Conservation (phyloP, 1,139 yeast genomes). For the Candida albicans region DNA sequence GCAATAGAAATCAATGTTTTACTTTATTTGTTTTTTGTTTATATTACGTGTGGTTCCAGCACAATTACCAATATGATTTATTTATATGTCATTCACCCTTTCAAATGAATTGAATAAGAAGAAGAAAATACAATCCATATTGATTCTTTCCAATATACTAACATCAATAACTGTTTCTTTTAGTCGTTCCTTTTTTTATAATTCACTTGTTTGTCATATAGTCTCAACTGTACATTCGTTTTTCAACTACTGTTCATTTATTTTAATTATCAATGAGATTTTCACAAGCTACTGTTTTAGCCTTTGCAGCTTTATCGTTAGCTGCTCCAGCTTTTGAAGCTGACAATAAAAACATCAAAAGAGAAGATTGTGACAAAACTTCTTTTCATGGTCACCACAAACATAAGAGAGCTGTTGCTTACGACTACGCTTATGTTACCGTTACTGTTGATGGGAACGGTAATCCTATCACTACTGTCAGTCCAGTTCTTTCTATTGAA, state of each 20-base stretch:
- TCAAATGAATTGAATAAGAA: background rate
- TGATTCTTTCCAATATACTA: background rate
- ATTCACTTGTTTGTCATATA: background rate
- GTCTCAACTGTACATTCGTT: background rate
- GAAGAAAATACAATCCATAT: background rate
- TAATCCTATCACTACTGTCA: conserved; percentile 21
- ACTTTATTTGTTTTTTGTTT: too few species aligned
- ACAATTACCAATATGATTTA: too few species aligned
- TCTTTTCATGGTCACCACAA: conserved; percentile 42
- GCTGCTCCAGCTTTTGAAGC: conserved; percentile 48
- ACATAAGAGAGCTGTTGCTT: conserved; percentile 43
- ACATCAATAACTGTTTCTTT: background rate
- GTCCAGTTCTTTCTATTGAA: conserved; percentile 14
- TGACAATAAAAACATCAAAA: conserved; percentile 25
- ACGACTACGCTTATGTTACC: conserved; percentile 43
- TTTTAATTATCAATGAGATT: conserved; percentile 27
- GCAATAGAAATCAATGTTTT: too few species aligned
- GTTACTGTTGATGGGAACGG: conserved; percentile 44
- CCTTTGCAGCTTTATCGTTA: conserved; percentile 40
- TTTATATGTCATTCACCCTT: background rate
- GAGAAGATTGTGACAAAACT: conserved; percentile 40
- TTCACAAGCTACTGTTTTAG: conserved; percentile 29
- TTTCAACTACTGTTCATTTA: conserved; percentile 1
- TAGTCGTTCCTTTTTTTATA: conserved; percentile 10
- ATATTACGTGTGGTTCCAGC: too few species aligned